Evolutionary conservation across 2,329 filamentous ascomycete species (phyloP).

Genomic region (Fusarium kyushuense): DNA sequence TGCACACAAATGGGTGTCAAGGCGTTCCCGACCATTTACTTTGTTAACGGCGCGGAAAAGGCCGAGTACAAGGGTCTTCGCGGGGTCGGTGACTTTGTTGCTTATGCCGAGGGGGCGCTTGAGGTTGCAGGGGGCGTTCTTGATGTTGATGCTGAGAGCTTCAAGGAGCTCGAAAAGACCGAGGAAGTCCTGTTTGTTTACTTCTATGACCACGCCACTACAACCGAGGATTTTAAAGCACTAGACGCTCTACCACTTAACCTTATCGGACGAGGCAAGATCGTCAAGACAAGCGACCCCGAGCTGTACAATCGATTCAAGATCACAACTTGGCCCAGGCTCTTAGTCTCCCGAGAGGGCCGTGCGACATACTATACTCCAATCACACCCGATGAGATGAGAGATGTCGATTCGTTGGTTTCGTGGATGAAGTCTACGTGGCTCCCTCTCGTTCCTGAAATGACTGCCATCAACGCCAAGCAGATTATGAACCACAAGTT

Average conservation of each 20-base stretch:
- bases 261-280: constrained; percentile 89
- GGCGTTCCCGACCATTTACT: constrained; percentile 89
- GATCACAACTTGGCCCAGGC: constrained; percentile 95
- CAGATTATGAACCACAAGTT: constrained; percentile 96
- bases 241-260: constrained; percentile 87
- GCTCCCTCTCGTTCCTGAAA: constrained; percentile 94
- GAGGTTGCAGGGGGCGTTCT: constrained; percentile 80
- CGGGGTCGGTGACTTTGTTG: constrained; percentile 88
- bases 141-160: constrained; percentile 80
- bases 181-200: constrained; percentile 98
- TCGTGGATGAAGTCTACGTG: constrained; percentile 97
- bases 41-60: constrained; percentile 91
- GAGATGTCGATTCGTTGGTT: constrained; percentile 81
- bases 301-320: constrained; percentile 85
- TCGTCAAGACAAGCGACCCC: constrained; percentile 90
- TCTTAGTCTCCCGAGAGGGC: constrained; percentile 89
- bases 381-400: constrained; percentile 90
- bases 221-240: constrained; percentile 89
- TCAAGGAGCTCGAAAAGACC: constrained; percentile 87
- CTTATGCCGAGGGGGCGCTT: constrained; percentile 87
- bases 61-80: constrained; percentile 94
- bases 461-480: constrained; percentile 89
- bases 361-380: constrained; percentile 91
- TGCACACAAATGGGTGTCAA: constrained; percentile 89
- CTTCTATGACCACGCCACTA: constrained; percentile 97